Evolutionary conservation across 805 yeast genomes (phyloP), one percentile per base, ranked within the genome.

Genomic region (Saturnispora dispora): DNA sequence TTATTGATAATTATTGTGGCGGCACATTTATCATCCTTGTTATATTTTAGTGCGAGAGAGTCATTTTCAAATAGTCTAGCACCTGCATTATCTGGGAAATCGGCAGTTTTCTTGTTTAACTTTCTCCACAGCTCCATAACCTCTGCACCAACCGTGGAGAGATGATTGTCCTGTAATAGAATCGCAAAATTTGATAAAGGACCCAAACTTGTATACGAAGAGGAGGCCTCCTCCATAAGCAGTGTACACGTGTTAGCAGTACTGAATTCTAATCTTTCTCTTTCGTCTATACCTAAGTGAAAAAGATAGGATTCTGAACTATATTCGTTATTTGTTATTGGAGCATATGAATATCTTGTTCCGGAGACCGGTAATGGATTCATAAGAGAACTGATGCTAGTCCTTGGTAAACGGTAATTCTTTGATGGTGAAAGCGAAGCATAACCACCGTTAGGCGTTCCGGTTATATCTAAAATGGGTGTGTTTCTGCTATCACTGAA

Each of bases 101-200:
- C 20, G 13, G 27, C 25, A 22, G 40, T 49, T n/a, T 23, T 40
- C 36, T 10, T 45, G 13, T 27, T 37, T 4, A 33, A 43, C 13
- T 13, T 33, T 10, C 49, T 56, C 60, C 48, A 57, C 59, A 36
- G 40, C 45, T 25, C 55, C 61, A n/a, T 7, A 3, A 50, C 45
- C 5, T 45, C 48, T 17, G 37, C 40, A 17, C n/a, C 20, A 39
- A 50, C 45, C 7, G 28, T 6, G 4, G 32, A n/a, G 13, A 45
- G 30, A 18, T 45, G 48, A 11, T 45, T 50, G 28, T 50, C 51
- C 33, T 48, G 51, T n/a, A 43, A 13, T 18, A 48, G 18, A 33
- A 46, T 46, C 10, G 33, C 18, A 20, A 36, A 46, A 23, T 27
- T 46, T 46, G 37, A 25, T 18, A 48, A 35, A 9, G 51, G 47